phyloP scores from a whole-genome alignment of 306 rosid species.

The Prunus persica region Prunus_persica_NCBIv2 NC_034009.1:9236001-9236500 shows the following conservation, averaged over 20 bases:
- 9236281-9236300: too few species aligned
- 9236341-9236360: too few species aligned
- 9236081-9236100: not conserved
- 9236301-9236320: not conserved
- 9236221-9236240: too few species aligned
- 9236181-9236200: not conserved
- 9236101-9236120: not conserved
- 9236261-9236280: too few species aligned
- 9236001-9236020: slow-evolving; percentile 5
- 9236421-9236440: too few species aligned
- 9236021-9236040: not conserved
- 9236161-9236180: not conserved
- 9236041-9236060: not conserved
- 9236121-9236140: not conserved
- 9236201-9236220: too few species aligned
- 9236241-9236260: fast-evolving
- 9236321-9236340: too few species aligned
- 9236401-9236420: too few species aligned
- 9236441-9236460: too few species aligned
- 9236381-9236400: too few species aligned
- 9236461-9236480: too few species aligned
- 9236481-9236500: fast-evolving
- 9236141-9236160: not conserved
- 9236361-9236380: too few species aligned
- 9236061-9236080: not conserved